Conservation (phyloP, 768 basidiomycete species). For the Suillus americanus region DNA sequence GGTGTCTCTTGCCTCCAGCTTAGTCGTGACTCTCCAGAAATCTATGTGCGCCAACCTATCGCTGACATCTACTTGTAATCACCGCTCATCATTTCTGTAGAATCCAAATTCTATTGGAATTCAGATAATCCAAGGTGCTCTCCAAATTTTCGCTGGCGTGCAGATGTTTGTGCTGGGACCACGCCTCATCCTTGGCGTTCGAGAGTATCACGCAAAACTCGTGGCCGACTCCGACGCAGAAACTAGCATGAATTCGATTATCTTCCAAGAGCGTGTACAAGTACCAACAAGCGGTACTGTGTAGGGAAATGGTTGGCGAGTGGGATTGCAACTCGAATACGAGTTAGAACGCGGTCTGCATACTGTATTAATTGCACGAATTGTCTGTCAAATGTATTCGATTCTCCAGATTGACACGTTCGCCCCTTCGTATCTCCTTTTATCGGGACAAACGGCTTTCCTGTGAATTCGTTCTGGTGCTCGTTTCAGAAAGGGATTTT, state of each 20-base stretch:
- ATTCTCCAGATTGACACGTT: no score
- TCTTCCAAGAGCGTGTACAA: not conserved
- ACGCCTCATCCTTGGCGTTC: not conserved
- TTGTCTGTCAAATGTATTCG: no score
- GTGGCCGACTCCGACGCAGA: not conserved
- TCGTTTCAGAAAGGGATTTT: no score
- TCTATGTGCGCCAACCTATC: not conserved
- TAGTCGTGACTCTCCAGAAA: rapidly evolving
- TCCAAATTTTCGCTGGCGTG: not conserved
- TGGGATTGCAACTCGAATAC: no score
- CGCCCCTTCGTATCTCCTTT: no score
- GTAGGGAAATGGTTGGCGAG: not conserved
- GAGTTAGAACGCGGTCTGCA: no score
- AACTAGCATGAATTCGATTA: not conserved
- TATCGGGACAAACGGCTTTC: no score
- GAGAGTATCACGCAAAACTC: not conserved
- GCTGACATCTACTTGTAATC: not conserved
- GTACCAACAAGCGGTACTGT: not conserved
- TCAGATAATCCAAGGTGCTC: not conserved
- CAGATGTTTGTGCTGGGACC: not conserved
- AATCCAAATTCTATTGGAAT: not conserved
- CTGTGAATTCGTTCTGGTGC: no score
- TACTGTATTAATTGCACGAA: no score
- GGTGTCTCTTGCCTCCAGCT: not conserved
- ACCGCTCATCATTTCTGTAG: not conserved